Percentiles rank a stretch among this genome's conserved stretches.
Evolutionary conservation across 2,329 filamentous ascomycete species (phyloP).

Genomic region (Penicillium freii): DNA sequence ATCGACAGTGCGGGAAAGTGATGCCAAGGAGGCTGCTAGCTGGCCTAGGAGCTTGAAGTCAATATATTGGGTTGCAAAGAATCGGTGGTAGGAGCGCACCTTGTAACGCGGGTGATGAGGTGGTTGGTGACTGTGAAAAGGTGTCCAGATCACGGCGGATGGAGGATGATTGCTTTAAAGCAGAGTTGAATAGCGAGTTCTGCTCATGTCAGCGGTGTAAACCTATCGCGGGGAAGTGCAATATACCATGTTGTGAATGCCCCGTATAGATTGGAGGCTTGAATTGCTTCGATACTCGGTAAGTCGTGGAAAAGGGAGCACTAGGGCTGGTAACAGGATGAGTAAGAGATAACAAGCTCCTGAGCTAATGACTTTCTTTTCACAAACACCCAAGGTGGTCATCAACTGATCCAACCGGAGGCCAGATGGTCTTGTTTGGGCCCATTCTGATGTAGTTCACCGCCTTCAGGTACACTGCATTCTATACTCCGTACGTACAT

Average conservation of each 20-base stretch:
- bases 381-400: background rate
- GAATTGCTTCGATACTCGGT: background rate
- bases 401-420: conserved; percentile 13
- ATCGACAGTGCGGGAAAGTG: conserved; percentile 86
- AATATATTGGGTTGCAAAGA: conserved; percentile 24
- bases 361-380: background rate
- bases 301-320: background rate
- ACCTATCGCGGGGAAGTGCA: background rate
- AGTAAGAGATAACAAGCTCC: background rate
- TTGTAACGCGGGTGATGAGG: conserved; percentile 62
- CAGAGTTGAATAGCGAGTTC: conserved; percentile 84
- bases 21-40: conserved; percentile 72
- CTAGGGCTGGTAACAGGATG: background rate
- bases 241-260: conserved; percentile 12
- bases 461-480: conserved; percentile 27
- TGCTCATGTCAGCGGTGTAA: conserved; percentile 33
- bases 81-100: conserved; percentile 34
- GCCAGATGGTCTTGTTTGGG: conserved; percentile 36
- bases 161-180: conserved; percentile 77
- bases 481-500: background rate
- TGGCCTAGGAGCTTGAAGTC: conserved; percentile 54
- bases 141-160: conserved; percentile 73
- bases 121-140: conserved; percentile 60
- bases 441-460: conserved; percentile 35
- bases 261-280: conserved; percentile 7